These are phyloP conservation scores for Boletus patriciae DNA, from an alignment of 768 basidiomycete genomes.

Conservation along the genomic window DNA sequence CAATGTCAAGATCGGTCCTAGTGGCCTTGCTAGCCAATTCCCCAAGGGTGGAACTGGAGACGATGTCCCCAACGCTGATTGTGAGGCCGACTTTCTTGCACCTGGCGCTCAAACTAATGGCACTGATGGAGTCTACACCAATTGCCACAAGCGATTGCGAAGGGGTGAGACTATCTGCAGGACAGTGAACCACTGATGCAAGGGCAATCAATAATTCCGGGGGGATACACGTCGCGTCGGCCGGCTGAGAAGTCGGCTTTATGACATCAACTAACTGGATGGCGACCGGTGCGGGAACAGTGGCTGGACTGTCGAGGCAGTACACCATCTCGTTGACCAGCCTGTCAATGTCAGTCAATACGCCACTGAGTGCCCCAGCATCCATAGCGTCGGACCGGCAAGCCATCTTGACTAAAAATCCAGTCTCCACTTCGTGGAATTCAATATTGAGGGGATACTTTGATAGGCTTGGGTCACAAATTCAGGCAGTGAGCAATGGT, in stretches of 20 bases:
- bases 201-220: constrained; percentile 8
- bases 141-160: constrained; percentile 40
- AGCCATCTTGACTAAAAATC: constrained; percentile 38
- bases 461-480: neutral
- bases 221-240: constrained; percentile 2
- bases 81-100: constrained; percentile 39
- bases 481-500: neutral
- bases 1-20: neutral
- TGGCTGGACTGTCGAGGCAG: constrained; percentile 17
- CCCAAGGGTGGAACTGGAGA: constrained; percentile 40
- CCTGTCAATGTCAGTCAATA: constrained; percentile 19
- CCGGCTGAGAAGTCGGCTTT: neutral
- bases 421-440: constrained; percentile 32
- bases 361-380: constrained; percentile 16
- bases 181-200: constrained; percentile 25
- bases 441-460: constrained; percentile 51
- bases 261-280: neutral
- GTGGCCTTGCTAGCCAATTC: constrained; percentile 20
- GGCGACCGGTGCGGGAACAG: neutral
- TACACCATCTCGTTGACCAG: constrained; percentile 23
- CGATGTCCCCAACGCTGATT: constrained; percentile 39
- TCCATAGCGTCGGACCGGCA: constrained; percentile 35
- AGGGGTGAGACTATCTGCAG: constrained; percentile 31
- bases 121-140: constrained; percentile 52
- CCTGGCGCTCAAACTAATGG: constrained; percentile 44